phyloP scores from a whole-genome alignment of 2,329 filamentous ascomycete genomes.

The Pseudogymnoascus sp. region DNA sequence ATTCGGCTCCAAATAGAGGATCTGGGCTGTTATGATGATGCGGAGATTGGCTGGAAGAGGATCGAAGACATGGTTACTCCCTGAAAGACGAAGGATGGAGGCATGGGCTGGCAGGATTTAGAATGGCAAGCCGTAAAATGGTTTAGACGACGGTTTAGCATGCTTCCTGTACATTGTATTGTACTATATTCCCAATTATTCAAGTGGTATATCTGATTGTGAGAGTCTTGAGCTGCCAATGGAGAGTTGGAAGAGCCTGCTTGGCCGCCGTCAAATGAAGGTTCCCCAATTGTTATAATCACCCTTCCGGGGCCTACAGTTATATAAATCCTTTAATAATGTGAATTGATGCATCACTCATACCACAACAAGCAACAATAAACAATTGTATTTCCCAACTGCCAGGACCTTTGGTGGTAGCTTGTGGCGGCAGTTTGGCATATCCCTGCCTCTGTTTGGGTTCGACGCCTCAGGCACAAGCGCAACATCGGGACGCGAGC shows the following conservation, averaged over 20 bases:
- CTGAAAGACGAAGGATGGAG: neutral
- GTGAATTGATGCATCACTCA: neutral
- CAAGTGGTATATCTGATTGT: constrained; percentile 5
- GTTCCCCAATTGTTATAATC: neutral
- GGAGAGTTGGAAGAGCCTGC: neutral
- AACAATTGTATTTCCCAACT: neutral
- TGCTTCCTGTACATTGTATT: constrained; percentile 32
- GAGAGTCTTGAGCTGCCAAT: neutral
- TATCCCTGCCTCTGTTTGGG: constrained; percentile 21
- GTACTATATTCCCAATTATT: constrained; percentile 23
- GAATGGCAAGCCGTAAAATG: constrained; percentile 20
- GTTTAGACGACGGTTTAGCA: constrained; percentile 28
- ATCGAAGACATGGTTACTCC: constrained; percentile 11
- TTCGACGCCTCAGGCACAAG: constrained; percentile 19
- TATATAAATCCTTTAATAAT: neutral
- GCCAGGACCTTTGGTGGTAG: neutral
- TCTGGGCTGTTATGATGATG: constrained; percentile 8
- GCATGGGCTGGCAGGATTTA: constrained; percentile 5
- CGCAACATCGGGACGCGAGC: constrained; percentile 1
- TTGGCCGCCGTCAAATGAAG: neutral
- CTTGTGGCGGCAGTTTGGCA: neutral
- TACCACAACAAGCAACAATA: neutral
- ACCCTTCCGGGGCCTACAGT: neutral
- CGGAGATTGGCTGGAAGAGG: constrained; percentile 6
- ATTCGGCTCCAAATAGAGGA: constrained; percentile 23